Percentiles rank a stretch among this genome's conserved stretches.
Conservation (phyloP, 257 asterid species). For the Solanum corneliomulleri region DNA sequence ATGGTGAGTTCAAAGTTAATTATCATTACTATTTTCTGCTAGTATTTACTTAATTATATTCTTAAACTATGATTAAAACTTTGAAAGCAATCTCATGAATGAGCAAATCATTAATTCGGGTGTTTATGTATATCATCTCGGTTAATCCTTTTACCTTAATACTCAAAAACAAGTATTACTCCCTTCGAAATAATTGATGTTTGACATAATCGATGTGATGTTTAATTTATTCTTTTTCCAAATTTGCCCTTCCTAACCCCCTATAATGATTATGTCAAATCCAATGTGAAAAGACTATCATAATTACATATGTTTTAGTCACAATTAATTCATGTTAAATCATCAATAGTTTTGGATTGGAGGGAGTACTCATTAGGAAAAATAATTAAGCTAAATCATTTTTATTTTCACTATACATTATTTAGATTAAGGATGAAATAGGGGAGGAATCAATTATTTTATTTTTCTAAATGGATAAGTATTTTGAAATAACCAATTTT, state of each 20-base stretch:
- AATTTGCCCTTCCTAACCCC: not conserved
- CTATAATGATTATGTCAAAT: not conserved
- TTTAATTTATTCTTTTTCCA: no score
- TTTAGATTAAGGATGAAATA: not conserved
- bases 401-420: not conserved
- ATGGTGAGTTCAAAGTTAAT: conserved; percentile 39
- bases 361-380: not conserved
- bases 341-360: not conserved
- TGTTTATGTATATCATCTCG: not conserved
- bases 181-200: not conserved
- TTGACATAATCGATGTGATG: not conserved
- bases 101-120: not conserved
- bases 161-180: not conserved
- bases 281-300: not conserved
- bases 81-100: not conserved
- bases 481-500: not conserved
- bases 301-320: not conserved
- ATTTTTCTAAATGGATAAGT: not conserved
- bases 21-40: not conserved
- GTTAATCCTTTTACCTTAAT: not conserved
- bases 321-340: not conserved
- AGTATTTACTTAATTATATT: not conserved
- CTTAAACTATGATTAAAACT: not conserved
- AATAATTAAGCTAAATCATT: not conserved
- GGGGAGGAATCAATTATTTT: not conserved